Evolutionary conservation across 2,329 filamentous ascomycete genomes (phyloP).

Genomic region (Sclerotinia spermophila): DNA sequence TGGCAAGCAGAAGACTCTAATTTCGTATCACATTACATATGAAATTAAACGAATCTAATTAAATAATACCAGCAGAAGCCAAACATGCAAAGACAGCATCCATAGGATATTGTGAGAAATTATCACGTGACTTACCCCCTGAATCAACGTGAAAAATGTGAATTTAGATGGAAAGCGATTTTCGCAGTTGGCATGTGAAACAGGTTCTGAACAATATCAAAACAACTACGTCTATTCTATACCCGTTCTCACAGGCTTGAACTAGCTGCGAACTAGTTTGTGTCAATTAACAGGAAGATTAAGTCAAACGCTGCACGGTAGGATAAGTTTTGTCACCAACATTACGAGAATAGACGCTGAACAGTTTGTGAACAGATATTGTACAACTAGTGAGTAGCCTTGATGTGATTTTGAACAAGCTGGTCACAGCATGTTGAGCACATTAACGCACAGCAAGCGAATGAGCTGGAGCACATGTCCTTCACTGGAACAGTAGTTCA

Average conservation of each 20-base stretch:
- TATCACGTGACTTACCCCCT: background rate
- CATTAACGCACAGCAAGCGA: background rate
- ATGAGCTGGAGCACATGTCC: background rate
- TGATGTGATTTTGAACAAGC: background rate
- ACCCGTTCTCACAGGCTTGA: background rate
- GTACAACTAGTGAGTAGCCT: background rate
- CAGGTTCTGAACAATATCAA: background rate
- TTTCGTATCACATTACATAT: background rate
- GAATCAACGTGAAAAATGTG: background rate
- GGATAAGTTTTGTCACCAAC: too few species aligned
- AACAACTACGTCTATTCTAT: background rate
- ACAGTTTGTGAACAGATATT: background rate
- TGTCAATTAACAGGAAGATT: background rate
- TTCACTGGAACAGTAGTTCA: background rate
- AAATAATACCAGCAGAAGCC: background rate
- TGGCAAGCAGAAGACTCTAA: fast-evolving
- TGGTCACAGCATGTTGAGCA: background rate
- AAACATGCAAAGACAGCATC: background rate
- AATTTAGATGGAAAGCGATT: background rate
- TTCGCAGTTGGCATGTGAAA: background rate
- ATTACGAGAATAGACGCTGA: background rate
- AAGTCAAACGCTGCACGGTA: background rate
- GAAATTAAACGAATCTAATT: background rate
- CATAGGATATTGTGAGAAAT: background rate
- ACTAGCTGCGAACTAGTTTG: background rate